Percentiles rank a stretch among this genome's conserved stretches.
Evolutionary conservation across 495 filamentous ascomycete genomes (phyloP).

Genomic region (Hyaloscypha variabilis): DNA sequence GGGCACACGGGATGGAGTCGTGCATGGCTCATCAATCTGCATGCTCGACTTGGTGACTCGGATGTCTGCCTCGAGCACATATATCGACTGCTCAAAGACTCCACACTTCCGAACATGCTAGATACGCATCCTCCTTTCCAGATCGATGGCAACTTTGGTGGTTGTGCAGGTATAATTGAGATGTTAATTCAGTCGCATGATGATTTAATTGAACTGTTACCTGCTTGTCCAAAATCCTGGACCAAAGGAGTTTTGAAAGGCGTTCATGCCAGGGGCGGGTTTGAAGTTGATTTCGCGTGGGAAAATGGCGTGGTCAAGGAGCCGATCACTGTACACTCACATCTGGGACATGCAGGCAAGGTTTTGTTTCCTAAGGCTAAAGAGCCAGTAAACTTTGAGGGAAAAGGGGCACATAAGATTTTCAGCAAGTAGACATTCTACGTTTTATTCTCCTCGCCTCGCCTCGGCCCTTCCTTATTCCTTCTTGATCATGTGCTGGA

Average conservation of each 20-base stretch:
- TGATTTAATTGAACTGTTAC: slow-evolving; percentile 44
- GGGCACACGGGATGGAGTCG: slow-evolving; percentile 53
- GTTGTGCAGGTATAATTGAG: slow-evolving; percentile 49
- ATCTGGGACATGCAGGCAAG: slow-evolving; percentile 2
- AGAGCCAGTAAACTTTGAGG: slow-evolving; percentile 11
- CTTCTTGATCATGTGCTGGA: slow-evolving; percentile 19
- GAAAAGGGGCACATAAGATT: slow-evolving; percentile 29
- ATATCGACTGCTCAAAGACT: slow-evolving; percentile 40
- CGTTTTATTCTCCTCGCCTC: background rate
- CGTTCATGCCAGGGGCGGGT: slow-evolving; percentile 45
- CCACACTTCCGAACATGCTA: slow-evolving; percentile 44
- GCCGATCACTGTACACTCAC: slow-evolving; percentile 16
- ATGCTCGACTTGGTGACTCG: slow-evolving; percentile 38
- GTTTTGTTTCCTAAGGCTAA: slow-evolving; percentile 11
- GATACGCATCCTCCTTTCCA: slow-evolving; percentile 48
- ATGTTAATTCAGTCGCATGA: slow-evolving; percentile 55
- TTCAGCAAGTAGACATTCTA: slow-evolving; percentile 33
- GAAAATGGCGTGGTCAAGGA: slow-evolving; percentile 23
- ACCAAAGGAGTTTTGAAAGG: slow-evolving; percentile 39
- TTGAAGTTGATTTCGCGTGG: slow-evolving; percentile 44
- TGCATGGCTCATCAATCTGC: slow-evolving; percentile 50
- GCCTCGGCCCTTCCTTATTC: background rate
- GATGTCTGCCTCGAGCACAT: slow-evolving; percentile 40
- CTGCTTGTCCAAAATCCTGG: slow-evolving; percentile 44
- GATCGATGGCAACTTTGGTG: slow-evolving; percentile 59